Conservation (phyloP, 2,329 filamentous ascomycete genomes). For the Trichophyton benhamiae region DNA sequence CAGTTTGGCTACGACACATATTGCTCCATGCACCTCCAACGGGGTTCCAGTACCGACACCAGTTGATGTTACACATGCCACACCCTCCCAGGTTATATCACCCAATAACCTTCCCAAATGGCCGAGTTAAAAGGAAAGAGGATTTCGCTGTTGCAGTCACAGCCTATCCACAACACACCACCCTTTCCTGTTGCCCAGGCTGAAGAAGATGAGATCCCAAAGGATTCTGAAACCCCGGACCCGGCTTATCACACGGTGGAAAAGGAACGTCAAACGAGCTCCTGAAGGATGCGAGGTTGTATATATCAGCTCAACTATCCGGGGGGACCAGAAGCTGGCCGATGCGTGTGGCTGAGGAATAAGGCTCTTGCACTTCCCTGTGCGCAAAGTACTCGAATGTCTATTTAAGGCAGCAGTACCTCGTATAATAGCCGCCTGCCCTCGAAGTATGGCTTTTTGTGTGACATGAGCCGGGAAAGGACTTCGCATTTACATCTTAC, state of each 20-base stretch:
- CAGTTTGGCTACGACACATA: not conserved
- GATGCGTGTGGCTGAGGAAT: not conserved
- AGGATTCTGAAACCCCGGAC: not conserved
- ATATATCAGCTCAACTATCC: not conserved
- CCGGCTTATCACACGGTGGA: not conserved
- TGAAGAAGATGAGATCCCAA: not conserved
- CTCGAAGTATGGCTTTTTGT: not conserved
- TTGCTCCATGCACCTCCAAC: slow-evolving; percentile 1
- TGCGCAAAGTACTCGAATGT: not conserved
- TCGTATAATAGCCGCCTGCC: not conserved
- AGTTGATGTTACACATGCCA: slow-evolving; percentile 6
- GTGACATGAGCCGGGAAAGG: not conserved
- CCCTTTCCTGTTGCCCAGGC: not conserved
- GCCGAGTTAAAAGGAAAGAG: not conserved
- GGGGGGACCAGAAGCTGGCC: not conserved
- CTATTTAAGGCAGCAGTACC: not conserved
- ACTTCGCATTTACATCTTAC: not conserved
- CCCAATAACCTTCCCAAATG: not conserved
- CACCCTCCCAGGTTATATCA: slow-evolving; percentile 6
- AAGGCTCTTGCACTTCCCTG: too few relatives aligned
- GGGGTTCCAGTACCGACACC: not conserved
- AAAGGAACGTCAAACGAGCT: not conserved
- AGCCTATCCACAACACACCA: not conserved
- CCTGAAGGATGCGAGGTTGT: not conserved
- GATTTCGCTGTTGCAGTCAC: not conserved